Percentiles rank a stretch among this genome's conserved stretches.
Evolutionary conservation across 805 yeast species (phyloP).

Genomic region (Lachancea nothofagi): DNA sequence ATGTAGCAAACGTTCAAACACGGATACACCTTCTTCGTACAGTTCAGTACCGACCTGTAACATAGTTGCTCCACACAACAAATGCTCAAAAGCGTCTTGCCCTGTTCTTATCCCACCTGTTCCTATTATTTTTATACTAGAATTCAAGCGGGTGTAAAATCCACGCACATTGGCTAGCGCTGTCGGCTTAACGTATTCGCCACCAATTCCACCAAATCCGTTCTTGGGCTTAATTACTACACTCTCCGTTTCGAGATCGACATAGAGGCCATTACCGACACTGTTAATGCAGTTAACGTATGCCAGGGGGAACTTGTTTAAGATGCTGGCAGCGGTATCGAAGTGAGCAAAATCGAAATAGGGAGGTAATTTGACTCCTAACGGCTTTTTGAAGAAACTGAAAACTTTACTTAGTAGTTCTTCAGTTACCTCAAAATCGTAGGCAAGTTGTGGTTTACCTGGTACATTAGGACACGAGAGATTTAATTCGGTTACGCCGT

Average conservation of each 20-base stretch:
- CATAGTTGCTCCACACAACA: slow-evolving; percentile 31
- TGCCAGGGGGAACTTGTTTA: slow-evolving; percentile 26
- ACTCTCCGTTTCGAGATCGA: slow-evolving; percentile 25
- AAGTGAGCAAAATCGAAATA: slow-evolving; percentile 32
- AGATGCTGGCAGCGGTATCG: slow-evolving; percentile 25
- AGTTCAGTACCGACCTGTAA: slow-evolving; percentile 30
- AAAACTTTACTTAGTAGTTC: slow-evolving; percentile 24
- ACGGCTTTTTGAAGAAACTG: slow-evolving; percentile 27
- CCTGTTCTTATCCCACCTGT: slow-evolving; percentile 31
- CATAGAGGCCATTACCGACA: slow-evolving; percentile 30
- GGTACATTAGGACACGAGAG: slow-evolving; percentile 34
- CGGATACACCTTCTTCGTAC: slow-evolving; percentile 24
- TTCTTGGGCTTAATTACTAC: slow-evolving; percentile 32
- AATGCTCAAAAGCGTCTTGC: slow-evolving; percentile 30
- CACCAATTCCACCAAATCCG: slow-evolving; percentile 33
- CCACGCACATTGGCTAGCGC: slow-evolving; percentile 33
- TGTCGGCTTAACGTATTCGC: slow-evolving; percentile 31
- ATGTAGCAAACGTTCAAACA: slow-evolving; percentile 23
- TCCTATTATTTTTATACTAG: slow-evolving; percentile 27
- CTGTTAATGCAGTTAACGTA: slow-evolving; percentile 30
- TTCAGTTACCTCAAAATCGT: slow-evolving; percentile 27
- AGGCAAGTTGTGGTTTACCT: slow-evolving; percentile 32
- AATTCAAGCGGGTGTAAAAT: slow-evolving; percentile 29
- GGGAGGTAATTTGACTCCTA: slow-evolving; percentile 31
- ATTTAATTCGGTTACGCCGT: slow-evolving; percentile 28